These are phyloP conservation scores for Aspergillus mulundensis DNA, from an alignment of 495 filamentous ascomycete species.

Conservation along the genomic window DNA sequence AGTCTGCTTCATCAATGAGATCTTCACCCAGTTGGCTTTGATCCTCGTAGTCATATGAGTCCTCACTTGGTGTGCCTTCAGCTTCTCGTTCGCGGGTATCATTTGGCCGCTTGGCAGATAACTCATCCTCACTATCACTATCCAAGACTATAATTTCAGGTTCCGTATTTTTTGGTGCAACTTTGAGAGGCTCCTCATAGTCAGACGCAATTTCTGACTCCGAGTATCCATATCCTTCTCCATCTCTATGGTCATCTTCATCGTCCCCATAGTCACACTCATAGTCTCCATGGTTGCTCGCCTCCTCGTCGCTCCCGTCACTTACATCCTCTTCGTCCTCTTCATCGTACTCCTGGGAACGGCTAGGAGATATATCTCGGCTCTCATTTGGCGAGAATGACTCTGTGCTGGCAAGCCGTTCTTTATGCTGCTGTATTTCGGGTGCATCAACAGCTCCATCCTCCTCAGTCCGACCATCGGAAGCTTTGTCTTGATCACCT, in stretches of 20 bases:
- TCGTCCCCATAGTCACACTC: slow-evolving; percentile 5
- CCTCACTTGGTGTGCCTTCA: slow-evolving; percentile 1
- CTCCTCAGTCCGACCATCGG: neutral
- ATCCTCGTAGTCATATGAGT: neutral
- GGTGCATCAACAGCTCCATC: neutral
- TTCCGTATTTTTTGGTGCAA: slow-evolving; percentile 14
- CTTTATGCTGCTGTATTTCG: neutral
- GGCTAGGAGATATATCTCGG: neutral
- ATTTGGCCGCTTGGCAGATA: slow-evolving; percentile 9
- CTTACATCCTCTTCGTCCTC: slow-evolving; percentile 1
- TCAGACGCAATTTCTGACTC: slow-evolving; percentile 14
- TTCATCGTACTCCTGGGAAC: slow-evolving; percentile 3
- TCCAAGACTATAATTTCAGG: slow-evolving; percentile 42
- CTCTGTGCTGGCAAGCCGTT: neutral
- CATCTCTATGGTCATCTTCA: slow-evolving; percentile 8
- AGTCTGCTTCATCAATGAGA: slow-evolving; percentile 7
- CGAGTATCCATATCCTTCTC: slow-evolving; percentile 6
- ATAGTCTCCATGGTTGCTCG: neutral
- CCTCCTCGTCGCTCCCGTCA: neutral
- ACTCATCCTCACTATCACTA: slow-evolving; percentile 43
- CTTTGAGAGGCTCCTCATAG: slow-evolving; percentile 3
- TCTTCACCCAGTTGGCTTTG: neutral
- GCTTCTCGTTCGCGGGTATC: neutral
- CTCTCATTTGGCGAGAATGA: neutral
- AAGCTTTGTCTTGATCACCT: neutral